Base-by-base conservation (phyloP, 805 yeast species). In the Suhomyces sp. region DNA sequence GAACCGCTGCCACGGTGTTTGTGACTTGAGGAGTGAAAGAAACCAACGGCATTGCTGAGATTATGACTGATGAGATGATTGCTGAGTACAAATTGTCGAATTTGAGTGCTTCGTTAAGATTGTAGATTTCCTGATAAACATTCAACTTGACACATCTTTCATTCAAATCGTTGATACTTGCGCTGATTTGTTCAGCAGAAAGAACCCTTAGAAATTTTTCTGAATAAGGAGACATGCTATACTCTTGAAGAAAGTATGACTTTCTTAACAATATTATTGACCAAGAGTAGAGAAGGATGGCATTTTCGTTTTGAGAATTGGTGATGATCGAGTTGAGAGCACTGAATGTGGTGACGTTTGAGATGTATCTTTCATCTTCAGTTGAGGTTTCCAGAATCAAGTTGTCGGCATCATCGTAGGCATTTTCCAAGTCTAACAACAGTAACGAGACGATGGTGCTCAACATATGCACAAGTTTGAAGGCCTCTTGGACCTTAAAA, bases 221-320 rank as follows among this genome's bases (percentile, higher is more conserved):
- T 6, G 41, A 29, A 6, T n/a, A n/a, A n/a, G 47, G 20, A 35
- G 53, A 33, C 8, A 40, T 15, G 25, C 75, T 68, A 17, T 61
- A 60, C 40, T 77, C 78, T 43, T 75, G 75, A n/a, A 79, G 59
- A 2, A 79, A 60, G 19, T 76, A 69, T 6, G 73, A 72, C 53
- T 84, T 82, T 20, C 85, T 69, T 57, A 81, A 81, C 9, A 84
- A 62, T 9, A 84, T 64, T 12, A 85, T 79, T 27, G 88, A 79
- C 93, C 93, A 87, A 20, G 82, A 78, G 60, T 85, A 86, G 43
- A 82, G 63, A 0, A 84, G 69, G 9, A 86, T 63, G 2, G 87
- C 69, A 54, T 80, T 80, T 2, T 67, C 52, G 10, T 64, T 66
- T 17, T 71, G 64, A 0, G 77, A 60, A 8, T 67, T 60, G 4